These are phyloP conservation scores for Penicillium atrosanguineum DNA, from an alignment of 495 filamentous ascomycete species.

Conservation along the genomic window DNA sequence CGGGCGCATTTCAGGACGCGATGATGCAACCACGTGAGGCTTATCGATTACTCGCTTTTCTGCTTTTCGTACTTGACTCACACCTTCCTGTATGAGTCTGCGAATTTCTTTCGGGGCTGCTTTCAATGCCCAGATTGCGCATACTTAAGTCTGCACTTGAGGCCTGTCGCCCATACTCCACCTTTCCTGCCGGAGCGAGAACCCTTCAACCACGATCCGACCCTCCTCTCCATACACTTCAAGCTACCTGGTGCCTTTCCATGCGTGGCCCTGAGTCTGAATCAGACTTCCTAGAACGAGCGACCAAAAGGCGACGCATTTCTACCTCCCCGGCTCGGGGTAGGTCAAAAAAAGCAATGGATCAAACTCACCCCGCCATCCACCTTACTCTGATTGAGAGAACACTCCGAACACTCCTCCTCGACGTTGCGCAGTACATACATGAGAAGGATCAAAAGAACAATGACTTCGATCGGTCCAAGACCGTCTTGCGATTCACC, in stretches of 20 bases:
- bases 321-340: conserved; percentile 19
- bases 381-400: conserved; percentile 64
- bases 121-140: conserved; percentile 26
- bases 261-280: conserved; percentile 30
- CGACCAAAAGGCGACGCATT: conserved; percentile 36
- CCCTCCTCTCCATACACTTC: conserved; percentile 4
- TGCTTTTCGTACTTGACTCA: not conserved
- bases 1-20: conserved; percentile 14
- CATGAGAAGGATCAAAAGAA: conserved; percentile 49
- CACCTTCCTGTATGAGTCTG: not conserved
- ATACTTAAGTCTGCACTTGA: conserved; percentile 15
- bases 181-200: conserved; percentile 17
- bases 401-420: conserved; percentile 65
- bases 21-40: conserved; percentile 30
- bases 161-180: conserved; percentile 13
- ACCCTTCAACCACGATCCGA: conserved; percentile 9
- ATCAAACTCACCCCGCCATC: conserved; percentile 39
- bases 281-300: conserved; percentile 23
- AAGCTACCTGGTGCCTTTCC: conserved; percentile 15
- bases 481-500: conserved; percentile 72
- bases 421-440: conserved; percentile 72
- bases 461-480: conserved; percentile 15
- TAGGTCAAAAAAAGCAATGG: conserved; percentile 20
- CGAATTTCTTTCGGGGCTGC: conserved; percentile 13
- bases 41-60: conserved; percentile 22